phyloP scores from a whole-genome alignment of 176 grass and related monocot genomes.

The Triticum turgidum region DNA sequence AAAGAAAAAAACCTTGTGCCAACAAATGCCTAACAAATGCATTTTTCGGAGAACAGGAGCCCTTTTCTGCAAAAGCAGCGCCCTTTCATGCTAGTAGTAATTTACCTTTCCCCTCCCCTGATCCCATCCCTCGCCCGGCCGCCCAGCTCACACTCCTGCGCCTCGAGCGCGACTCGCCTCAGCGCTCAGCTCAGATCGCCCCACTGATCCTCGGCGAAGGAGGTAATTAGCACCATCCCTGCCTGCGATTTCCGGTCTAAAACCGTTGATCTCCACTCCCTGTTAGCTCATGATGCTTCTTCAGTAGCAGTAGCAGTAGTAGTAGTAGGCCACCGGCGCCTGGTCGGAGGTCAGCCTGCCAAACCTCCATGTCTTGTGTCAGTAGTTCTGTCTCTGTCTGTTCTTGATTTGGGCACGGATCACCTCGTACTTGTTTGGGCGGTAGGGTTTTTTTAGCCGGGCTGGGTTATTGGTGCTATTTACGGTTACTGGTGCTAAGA shows the following conservation, averaged over 20 bases:
- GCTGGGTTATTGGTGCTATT: background rate
- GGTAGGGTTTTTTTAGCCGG: background rate
- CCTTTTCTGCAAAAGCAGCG: background rate
- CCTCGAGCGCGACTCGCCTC: background rate
- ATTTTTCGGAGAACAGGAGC: background rate
- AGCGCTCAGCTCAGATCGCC: background rate
- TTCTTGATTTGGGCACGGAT: slow-evolving; percentile 24
- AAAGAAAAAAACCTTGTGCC: background rate
- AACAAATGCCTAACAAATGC: background rate
- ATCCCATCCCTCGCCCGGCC: background rate
- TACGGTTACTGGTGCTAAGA: background rate
- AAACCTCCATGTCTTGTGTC: background rate
- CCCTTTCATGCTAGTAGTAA: slow-evolving; percentile 7
- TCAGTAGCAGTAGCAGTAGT: too few species aligned
- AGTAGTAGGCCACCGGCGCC: background rate
- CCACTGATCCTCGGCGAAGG: slow-evolving; percentile 8
- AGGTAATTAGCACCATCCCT: slow-evolving; percentile 18
- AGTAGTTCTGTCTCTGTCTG: background rate
- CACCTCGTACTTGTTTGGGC: background rate
- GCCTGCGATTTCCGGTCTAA: background rate
- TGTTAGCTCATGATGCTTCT: background rate
- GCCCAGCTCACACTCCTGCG: background rate
- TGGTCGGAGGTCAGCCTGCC: background rate
- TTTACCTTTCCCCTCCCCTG: slow-evolving; percentile 29
- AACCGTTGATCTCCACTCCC: background rate